Conservation (phyloP, 441 rosid genomes). For the Croton laevigatus region DNA sequence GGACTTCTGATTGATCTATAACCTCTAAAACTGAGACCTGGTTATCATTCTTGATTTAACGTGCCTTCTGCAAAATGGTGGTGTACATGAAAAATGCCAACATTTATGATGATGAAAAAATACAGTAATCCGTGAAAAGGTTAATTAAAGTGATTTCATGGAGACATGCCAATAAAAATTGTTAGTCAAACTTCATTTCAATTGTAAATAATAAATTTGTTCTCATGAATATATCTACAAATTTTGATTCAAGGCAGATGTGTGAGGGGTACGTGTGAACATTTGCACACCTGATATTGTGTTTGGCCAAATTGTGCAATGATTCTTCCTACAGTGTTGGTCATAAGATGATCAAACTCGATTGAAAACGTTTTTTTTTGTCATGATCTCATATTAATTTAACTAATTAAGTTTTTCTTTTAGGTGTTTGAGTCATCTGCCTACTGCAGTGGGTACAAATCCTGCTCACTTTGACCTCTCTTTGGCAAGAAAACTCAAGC, state of each 20-base stretch:
- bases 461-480: constrained; percentile 92
- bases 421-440: constrained; percentile 96
- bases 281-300: background rate
- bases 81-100: background rate
- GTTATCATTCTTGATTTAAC: background rate
- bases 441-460: constrained; percentile 80
- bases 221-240: background rate
- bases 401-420: constrained; percentile 17
- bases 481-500: constrained; percentile 59
- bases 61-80: background rate
- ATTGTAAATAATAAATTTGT: background rate
- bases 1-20: background rate
- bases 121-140: background rate
- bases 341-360: background rate
- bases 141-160: background rate
- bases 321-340: background rate
- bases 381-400: constrained; percentile 19
- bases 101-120: background rate
- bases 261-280: background rate
- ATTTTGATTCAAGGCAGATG: background rate
- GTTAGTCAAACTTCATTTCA: background rate
- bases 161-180: background rate
- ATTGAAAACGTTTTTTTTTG: background rate
- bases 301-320: background rate
- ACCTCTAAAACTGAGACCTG: background rate